A percentile compares a stretch with the other conserved stretches of the same genome.
phyloP scores from a whole-genome alignment of 768 basidiomycete species.

The Lactifluus volemus region DNA sequence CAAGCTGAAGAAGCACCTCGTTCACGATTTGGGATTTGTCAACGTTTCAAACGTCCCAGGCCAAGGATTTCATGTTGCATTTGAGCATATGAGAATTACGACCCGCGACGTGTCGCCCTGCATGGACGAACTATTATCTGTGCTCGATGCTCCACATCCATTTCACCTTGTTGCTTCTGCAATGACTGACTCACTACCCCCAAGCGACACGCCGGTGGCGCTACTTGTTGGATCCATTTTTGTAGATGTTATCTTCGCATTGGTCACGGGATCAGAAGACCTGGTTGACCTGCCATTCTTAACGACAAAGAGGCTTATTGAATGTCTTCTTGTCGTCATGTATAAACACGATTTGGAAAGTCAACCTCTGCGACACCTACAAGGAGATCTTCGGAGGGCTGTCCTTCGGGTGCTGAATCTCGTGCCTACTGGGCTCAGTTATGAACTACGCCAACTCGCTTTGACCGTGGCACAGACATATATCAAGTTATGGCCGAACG shows the following conservation, averaged over 20 bases:
- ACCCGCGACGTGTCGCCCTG: constrained; percentile 42
- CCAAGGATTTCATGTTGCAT: constrained; percentile 45
- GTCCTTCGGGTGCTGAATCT: constrained; percentile 44
- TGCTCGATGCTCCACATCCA: constrained; percentile 51
- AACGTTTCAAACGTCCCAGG: constrained; percentile 40
- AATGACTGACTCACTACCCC: constrained; percentile 30
- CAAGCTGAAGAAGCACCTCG: constrained; percentile 46
- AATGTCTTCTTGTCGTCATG: constrained; percentile 54
- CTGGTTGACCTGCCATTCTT: constrained; percentile 43
- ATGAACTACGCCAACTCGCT: constrained; percentile 59
- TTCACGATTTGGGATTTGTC: constrained; percentile 47
- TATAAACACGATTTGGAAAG: constrained; percentile 70
- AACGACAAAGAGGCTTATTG: constrained; percentile 51
- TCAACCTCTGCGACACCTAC: constrained; percentile 43
- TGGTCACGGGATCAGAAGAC: constrained; percentile 40
- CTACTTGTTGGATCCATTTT: constrained; percentile 55
- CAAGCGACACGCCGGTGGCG: constrained; percentile 35
- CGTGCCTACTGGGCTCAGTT: constrained; percentile 45
- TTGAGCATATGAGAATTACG: constrained; percentile 39
- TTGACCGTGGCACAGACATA: constrained; percentile 54
- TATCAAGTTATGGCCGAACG: constrained; percentile 48
- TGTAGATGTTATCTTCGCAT: constrained; percentile 48
- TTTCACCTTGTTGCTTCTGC: constrained; percentile 41
- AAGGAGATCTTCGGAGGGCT: constrained; percentile 43
- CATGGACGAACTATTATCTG: constrained; percentile 44